These are phyloP conservation scores for Globisporangium iwayamae DNA, from an alignment of 352 stramenopile species.

Conservation along the genomic window DNA sequence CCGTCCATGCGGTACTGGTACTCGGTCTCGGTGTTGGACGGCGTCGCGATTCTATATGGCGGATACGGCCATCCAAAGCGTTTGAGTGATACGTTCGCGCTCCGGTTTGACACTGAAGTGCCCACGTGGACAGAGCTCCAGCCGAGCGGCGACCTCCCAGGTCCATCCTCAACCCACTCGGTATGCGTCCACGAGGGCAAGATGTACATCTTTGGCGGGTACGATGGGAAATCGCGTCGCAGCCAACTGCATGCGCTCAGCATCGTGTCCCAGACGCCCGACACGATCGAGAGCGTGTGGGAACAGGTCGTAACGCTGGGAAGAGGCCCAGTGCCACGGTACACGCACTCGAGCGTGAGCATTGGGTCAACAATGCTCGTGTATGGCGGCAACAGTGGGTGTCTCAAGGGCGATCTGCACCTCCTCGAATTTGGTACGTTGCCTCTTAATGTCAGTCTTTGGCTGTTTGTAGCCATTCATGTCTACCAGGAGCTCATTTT, in stretches of 20 bases:
- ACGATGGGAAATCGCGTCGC: constrained; percentile 53
- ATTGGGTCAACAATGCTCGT: constrained; percentile 51
- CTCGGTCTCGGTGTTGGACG: constrained; percentile 38
- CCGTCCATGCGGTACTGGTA: constrained; percentile 69
- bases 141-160: constrained; percentile 39
- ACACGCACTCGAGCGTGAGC: constrained; percentile 45
- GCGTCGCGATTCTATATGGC: constrained; percentile 46
- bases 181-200: constrained; percentile 39
- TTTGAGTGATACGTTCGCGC: constrained; percentile 49
- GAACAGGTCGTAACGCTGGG: constrained; percentile 35
- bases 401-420: constrained; percentile 53
- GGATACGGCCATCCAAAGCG: constrained; percentile 51
- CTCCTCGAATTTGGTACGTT: constrained; percentile 41
- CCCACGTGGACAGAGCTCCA: constrained; percentile 51
- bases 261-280: constrained; percentile 30
- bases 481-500: not conserved
- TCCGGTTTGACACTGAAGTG: constrained; percentile 39
- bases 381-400: constrained; percentile 56
- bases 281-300: constrained; percentile 39
- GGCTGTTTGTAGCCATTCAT: not conserved
- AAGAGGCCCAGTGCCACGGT: constrained; percentile 33
- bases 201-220: constrained; percentile 69
- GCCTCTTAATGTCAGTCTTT: not conserved
- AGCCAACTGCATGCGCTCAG: constrained; percentile 43
- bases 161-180: constrained; percentile 46